A percentile compares a stretch with the other conserved stretches of the same genome.
These are phyloP conservation scores for Penicillium sp. DNA, from an alignment of 2,329 filamentous ascomycete species.

Conservation along the genomic window DNA sequence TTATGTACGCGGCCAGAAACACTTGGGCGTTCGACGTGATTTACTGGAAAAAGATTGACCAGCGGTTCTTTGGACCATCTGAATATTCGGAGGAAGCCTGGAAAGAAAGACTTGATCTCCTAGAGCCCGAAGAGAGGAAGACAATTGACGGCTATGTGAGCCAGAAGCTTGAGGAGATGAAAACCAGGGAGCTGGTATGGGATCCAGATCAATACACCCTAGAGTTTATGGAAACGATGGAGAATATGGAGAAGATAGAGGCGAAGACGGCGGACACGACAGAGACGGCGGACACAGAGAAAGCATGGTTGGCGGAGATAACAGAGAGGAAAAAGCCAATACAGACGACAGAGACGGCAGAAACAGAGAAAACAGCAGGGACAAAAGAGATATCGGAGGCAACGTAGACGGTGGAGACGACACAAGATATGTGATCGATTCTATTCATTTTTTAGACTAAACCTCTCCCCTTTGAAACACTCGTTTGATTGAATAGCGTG, in stretches of 20 bases:
- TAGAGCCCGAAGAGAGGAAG: not conserved
- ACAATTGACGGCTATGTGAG: not conserved
- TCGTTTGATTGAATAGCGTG: too few species aligned
- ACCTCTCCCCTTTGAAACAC: too few species aligned
- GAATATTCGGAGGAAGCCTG: not conserved
- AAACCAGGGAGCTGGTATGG: not conserved
- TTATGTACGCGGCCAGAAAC: conserved; percentile 10
- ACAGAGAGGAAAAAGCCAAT: too few species aligned
- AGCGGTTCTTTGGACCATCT: not conserved
- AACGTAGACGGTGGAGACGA: too few species aligned
- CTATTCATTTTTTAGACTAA: too few species aligned
- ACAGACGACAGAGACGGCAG: too few species aligned
- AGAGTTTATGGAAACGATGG: not conserved
- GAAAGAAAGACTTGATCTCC: not conserved
- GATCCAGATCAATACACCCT: not conserved
- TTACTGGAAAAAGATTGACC: conserved; percentile 4
- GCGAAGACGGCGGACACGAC: not conserved
- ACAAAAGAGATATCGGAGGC: too few species aligned
- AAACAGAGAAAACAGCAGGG: too few species aligned
- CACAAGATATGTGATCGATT: too few species aligned
- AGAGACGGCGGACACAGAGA: too few species aligned
- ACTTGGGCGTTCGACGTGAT: conserved; percentile 11
- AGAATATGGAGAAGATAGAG: not conserved
- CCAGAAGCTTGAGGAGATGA: not conserved
- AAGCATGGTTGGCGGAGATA: too few species aligned